Base-by-base conservation (phyloP, 2,329 filamentous ascomycete species). In the Lecanicillium sp. region DNA sequence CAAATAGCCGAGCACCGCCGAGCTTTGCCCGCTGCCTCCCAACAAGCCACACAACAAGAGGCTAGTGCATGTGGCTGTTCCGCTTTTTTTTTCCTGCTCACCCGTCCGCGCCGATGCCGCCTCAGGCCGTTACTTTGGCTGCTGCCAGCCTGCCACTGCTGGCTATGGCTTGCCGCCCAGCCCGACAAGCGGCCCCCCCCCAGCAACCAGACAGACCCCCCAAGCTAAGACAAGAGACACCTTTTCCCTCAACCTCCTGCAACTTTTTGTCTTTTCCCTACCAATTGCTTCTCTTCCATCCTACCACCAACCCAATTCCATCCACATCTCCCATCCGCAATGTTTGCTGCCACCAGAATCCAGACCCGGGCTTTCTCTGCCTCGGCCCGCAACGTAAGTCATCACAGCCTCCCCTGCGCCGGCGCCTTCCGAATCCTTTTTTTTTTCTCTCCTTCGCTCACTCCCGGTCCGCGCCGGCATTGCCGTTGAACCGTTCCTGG, bases 281-380 rank as follows among this genome's bases (percentile, higher is more conserved):
- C 32, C 32, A 35, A 15, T 53, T 43, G 49, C 54, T 51, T 55
- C 53, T 49, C 50, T 51, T 49, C 37, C 36, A 37, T 50, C 50
- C 51, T 48, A 44, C 48, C 52, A 51, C 51, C 54, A 50, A 54
- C 30, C 19, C 19, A 24, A 33, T 40, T 8, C 24, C 12, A 33
- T 21, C 23, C 32, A 23, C n/a, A 10, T 15, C 39, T 23, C 26
- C 24, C 48, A 51, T 51, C 58, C 54, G 54, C 52, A 54, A 90
- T 94, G 88, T 91, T 91, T 70, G 80, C 84, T 64, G 76, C 79
- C 67, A 77, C 80, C 57, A 75, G 66, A 58, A 74, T 85, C 69
- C 86, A 89, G 77, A 79, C 82, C 72, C 82, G 87, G 65, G 84
- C 86, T 67, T 90, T 90, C 74, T 89, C 87, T 65, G 85, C 80